Evolutionary conservation across 176 grass and related monocot genomes (phyloP).

Genomic region (Tuctoria greenei): DNA sequence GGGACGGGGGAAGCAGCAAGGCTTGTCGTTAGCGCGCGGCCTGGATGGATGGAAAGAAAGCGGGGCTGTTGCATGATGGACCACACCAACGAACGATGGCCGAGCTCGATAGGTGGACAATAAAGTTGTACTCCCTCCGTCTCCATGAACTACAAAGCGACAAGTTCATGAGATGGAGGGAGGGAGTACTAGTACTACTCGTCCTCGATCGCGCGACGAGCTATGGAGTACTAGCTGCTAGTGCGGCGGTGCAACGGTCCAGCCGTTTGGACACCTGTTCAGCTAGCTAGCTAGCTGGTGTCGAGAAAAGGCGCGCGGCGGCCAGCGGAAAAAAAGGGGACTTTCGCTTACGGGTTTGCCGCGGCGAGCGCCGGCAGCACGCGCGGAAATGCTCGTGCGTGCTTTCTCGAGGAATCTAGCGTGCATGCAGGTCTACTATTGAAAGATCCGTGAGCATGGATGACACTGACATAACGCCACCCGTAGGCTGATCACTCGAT

Average conservation of each 20-base stretch:
- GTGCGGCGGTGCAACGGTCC: conserved; percentile 7
- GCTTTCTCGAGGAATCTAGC: background rate
- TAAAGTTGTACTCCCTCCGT: too few relatives aligned
- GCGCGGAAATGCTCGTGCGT: background rate
- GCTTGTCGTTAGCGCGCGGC: conserved; percentile 33
- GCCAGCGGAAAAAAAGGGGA: background rate
- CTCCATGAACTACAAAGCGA: too few relatives aligned
- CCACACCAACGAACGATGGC: background rate
- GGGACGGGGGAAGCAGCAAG: background rate
- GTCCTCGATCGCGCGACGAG: background rate
- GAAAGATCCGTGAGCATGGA: background rate
- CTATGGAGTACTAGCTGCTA: background rate
- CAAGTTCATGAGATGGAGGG: too few relatives aligned
- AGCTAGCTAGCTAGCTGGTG: background rate
- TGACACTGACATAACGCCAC: background rate
- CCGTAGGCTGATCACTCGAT: too few relatives aligned
- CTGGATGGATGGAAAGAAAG: background rate
- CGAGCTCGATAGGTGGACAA: conserved; percentile 19
- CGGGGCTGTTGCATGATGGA: background rate
- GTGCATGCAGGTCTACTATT: background rate
- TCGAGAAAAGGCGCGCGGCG: conserved; percentile 5
- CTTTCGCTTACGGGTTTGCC: conserved; percentile 34
- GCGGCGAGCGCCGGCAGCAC: conserved; percentile 19
- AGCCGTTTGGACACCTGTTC: background rate
- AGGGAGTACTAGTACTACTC: background rate